Conservation (phyloP, 495 filamentous ascomycete genomes). For the Cercophora samala region DNA sequence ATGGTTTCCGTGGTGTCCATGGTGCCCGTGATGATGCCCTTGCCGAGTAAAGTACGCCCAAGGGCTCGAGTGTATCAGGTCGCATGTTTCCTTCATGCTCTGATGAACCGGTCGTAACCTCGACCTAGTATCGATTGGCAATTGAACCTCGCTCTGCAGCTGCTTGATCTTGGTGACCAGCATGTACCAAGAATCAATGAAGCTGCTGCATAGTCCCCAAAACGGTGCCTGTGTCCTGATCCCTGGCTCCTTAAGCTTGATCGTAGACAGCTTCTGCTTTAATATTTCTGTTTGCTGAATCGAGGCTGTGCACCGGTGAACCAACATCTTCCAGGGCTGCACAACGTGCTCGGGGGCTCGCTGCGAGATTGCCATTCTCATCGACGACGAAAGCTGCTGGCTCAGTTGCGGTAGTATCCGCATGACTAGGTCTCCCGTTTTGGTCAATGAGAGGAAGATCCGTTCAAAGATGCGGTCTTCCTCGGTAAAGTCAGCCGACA, state of each 20-base stretch:
- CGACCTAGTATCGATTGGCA: slow-evolving; percentile 64
- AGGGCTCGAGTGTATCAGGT: slow-evolving; percentile 70
- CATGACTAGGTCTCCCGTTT: slow-evolving; percentile 63
- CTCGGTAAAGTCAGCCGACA: slow-evolving; percentile 58
- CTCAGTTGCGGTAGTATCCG: slow-evolving; percentile 63
- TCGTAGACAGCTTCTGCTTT: slow-evolving; percentile 65
- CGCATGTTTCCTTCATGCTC: slow-evolving; percentile 69
- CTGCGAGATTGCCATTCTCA: slow-evolving; percentile 42
- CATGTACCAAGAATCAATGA: slow-evolving; percentile 72
- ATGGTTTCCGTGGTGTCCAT: background rate
- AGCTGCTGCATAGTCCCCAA: slow-evolving; percentile 76
- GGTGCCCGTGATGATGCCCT: background rate
- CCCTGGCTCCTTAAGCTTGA: slow-evolving; percentile 79
- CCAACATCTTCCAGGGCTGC: slow-evolving; percentile 65
- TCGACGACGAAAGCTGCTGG: slow-evolving; percentile 54
- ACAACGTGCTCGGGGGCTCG: slow-evolving; percentile 50
- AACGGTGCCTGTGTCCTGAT: slow-evolving; percentile 73
- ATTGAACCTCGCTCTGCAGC: slow-evolving; percentile 54
- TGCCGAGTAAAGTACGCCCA: slow-evolving; percentile 58
- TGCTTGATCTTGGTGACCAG: slow-evolving; percentile 69
- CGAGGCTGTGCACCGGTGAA: slow-evolving; percentile 61
- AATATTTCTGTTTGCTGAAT: slow-evolving; percentile 64
- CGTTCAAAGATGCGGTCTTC: slow-evolving; percentile 77
- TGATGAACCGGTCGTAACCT: slow-evolving; percentile 74
- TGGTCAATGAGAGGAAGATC: slow-evolving; percentile 69